phyloP scores from a whole-genome alignment of 345 rosid genomes.

The Pistacia integerrima region DNA sequence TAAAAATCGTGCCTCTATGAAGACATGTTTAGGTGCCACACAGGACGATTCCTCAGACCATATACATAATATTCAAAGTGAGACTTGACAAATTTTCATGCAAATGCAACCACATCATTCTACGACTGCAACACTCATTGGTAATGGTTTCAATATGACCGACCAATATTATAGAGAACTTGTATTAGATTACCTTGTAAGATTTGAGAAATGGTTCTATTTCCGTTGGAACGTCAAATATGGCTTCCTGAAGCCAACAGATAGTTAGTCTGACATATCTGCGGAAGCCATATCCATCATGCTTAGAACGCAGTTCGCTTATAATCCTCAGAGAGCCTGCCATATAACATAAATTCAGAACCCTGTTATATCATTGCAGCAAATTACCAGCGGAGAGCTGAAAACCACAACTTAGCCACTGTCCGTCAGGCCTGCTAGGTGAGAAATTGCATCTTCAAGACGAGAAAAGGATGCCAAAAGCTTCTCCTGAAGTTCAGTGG shows the following conservation, averaged over 20 bases:
- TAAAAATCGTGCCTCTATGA: not conserved
- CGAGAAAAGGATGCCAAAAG: conserved; percentile 58
- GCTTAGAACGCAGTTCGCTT: not conserved
- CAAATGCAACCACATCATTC: not conserved
- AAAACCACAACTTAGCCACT: conserved; percentile 19
- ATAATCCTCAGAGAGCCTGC: not conserved
- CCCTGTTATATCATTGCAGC: not conserved
- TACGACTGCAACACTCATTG: not conserved
- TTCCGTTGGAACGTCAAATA: not conserved
- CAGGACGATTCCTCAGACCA: not conserved
- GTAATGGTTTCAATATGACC: not conserved
- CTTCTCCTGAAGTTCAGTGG: conserved; percentile 55
- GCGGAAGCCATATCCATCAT: conserved; percentile 3
- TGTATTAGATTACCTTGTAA: not conserved
- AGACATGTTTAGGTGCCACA: not conserved
- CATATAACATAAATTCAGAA: not conserved
- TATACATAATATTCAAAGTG: not conserved
- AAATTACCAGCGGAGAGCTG: not conserved
- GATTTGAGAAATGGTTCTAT: not conserved
- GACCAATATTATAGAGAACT: not conserved
- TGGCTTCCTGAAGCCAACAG: not conserved
- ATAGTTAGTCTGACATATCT: not conserved
- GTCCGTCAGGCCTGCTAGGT: conserved; percentile 49
- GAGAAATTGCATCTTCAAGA: conserved; percentile 66
- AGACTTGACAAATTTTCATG: not conserved